A percentile compares a stretch with the other conserved stretches of the same genome.
These are phyloP conservation scores for Ogataea pini DNA, from an alignment of 805 yeast genomes.

Conservation along the genomic window DNA sequence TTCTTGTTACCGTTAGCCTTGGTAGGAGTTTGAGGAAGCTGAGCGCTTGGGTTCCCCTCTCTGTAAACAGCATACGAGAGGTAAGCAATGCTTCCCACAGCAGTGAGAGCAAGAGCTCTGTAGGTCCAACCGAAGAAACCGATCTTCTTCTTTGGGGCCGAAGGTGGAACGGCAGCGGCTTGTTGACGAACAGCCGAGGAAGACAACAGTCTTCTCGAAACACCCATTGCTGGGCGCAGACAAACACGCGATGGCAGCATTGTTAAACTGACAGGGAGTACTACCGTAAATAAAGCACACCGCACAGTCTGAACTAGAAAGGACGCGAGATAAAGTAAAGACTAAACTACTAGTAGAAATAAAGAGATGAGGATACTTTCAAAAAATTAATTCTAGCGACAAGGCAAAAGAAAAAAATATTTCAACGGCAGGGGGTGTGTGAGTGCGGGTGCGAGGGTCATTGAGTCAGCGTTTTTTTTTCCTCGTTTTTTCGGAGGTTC, in stretches of 20 bases:
- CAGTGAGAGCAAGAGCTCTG: constrained; percentile 50
- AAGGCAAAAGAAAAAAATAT: background rate
- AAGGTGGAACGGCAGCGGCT: constrained; percentile 12
- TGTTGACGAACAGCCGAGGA: constrained; percentile 8
- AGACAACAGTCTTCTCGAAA: constrained; percentile 13
- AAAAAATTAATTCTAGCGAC: background rate
- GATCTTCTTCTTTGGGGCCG: constrained; percentile 14
- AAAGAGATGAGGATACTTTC: background rate
- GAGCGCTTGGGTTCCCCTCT: constrained; percentile 62
- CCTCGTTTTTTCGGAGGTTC: too few relatives aligned
- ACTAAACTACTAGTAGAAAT: background rate
- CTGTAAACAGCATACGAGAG: constrained; percentile 60
- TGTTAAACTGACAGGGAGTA: background rate
- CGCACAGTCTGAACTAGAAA: background rate
- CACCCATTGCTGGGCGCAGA: constrained; percentile 2
- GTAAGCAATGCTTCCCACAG: constrained; percentile 54
- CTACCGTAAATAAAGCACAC: background rate
- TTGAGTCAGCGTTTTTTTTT: constrained; percentile 4
- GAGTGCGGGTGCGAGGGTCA: constrained; percentile 1
- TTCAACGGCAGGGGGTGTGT: constrained; percentile 7
- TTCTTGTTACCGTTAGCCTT: constrained; percentile 53
- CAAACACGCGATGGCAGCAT: constrained; percentile 2
- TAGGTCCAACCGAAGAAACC: constrained; percentile 43
- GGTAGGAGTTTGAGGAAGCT: constrained; percentile 53
- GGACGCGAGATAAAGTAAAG: background rate